These are phyloP conservation scores for Phytophthora ohioensis DNA, from an alignment of 352 stramenopile genomes.

Conservation along the genomic window DNA sequence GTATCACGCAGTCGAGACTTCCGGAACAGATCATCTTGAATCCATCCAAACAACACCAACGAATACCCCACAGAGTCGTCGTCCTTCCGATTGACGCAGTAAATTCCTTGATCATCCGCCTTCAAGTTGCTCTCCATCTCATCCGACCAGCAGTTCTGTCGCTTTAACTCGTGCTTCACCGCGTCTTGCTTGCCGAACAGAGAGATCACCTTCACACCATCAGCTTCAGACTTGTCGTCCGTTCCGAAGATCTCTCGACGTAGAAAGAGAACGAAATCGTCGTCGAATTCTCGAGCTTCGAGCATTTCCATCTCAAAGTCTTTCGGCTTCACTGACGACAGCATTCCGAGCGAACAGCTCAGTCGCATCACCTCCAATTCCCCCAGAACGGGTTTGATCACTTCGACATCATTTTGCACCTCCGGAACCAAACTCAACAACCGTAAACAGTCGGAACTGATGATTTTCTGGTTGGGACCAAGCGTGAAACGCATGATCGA, in stretches of 20 bases:
- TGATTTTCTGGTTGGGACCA: slow-evolving; percentile 24
- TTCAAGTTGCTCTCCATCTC: slow-evolving; percentile 51
- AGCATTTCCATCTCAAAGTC: slow-evolving; percentile 72
- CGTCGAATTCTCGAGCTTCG: slow-evolving; percentile 63
- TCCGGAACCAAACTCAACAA: slow-evolving; percentile 61
- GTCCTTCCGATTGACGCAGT: slow-evolving; percentile 40
- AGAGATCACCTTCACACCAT: slow-evolving; percentile 45
- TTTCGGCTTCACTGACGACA: slow-evolving; percentile 52
- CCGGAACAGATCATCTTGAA: slow-evolving; percentile 55
- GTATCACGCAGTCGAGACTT: slow-evolving; percentile 59
- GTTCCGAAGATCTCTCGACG: slow-evolving; percentile 55
- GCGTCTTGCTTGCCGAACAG: slow-evolving; percentile 72
- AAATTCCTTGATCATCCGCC: slow-evolving; percentile 63
- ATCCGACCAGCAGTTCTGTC: slow-evolving; percentile 51
- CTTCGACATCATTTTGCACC: slow-evolving; percentile 72
- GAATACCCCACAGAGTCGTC: background rate
- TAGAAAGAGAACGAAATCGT: slow-evolving; percentile 69
- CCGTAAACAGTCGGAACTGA: slow-evolving; percentile 58
- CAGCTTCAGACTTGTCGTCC: slow-evolving; percentile 8
- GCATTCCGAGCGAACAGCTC: slow-evolving; percentile 59
- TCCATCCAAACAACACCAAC: slow-evolving; percentile 72
- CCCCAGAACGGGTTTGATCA: slow-evolving; percentile 73
- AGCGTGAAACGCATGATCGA: slow-evolving; percentile 31
- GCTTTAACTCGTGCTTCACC: slow-evolving; percentile 52
- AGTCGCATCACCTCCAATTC: slow-evolving; percentile 78